Evolutionary conservation across 176 grass and related monocot species (phyloP), one percentile per base, ranked within the genome.

Genomic region (Tillandsia leiboldiana): DNA sequence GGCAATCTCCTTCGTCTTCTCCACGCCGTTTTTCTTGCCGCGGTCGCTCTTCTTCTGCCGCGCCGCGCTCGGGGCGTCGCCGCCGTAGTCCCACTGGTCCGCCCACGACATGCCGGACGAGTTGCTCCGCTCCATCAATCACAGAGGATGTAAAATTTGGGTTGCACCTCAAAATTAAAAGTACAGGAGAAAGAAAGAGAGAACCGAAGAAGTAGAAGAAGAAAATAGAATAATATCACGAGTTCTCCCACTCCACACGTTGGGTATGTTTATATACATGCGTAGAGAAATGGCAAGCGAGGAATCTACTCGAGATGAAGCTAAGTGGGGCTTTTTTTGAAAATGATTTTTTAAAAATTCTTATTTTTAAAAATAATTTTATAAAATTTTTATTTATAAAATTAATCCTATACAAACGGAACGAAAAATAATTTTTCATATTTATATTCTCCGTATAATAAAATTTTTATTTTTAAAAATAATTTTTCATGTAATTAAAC

Each of bases 31-130:
- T 64, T 72, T 80, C 67, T 67, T 64, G 6, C 65, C 69, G 47
- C 61, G 20, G 17, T 26, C 57, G 27, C 47, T 51, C 48, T 24
- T 85, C 22, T 24, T 68, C 14, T 61, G 33, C 51, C 51, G 8
- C 17, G 64, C 24, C 24, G 18, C 5, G 33, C 33, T 42, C 33
- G 51, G 18, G 61, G 56, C 28, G 9, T 80, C 72, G 0, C 58
- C 72, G 10, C 11, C 11, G 20, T 75, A 68, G 72, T 80, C 83
- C 77, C 83, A 85, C 33, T 85, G 83, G 48, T 85, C 83, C 12
- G 83, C 77, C 83, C 83, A 85, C 6, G 83, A 85, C 14, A 61
- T 12, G 10, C 77, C 83, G 42, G 70, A 65, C 12, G 52, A 71
- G 12, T 51, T 63, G 22, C 65, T 74, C 15, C 62, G 62, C 33